Percentiles rank a stretch among this genome's conserved stretches.
Conservation (phyloP, 768 basidiomycete species). For the Mrakia hoshinonis region DNA sequence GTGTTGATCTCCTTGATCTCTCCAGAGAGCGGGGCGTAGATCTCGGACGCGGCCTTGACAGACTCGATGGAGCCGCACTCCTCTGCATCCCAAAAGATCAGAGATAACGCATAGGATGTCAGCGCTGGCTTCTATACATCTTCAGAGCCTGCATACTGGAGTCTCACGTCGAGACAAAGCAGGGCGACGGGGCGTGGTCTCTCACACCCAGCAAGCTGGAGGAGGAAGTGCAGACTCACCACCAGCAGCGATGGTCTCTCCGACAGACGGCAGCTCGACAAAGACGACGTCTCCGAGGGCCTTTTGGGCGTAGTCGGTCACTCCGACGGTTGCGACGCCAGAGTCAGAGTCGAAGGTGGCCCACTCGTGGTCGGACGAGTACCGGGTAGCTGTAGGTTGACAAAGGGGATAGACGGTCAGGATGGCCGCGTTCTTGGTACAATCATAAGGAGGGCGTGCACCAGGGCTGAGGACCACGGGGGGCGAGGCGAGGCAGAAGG, state of each 20-base stretch:
- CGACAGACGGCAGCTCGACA: slow-evolving; percentile 72
- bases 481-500: too few relatives aligned
- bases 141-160: too few relatives aligned
- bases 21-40: slow-evolving; percentile 90
- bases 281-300: slow-evolving; percentile 94
- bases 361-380: slow-evolving; percentile 80
- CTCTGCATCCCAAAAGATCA: slow-evolving; percentile 45
- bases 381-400: slow-evolving; percentile 56
- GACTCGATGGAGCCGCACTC: slow-evolving; percentile 88
- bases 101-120: not conserved
- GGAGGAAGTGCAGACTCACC: slow-evolving; percentile 52
- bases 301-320: slow-evolving; percentile 87
- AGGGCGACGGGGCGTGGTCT: not conserved
- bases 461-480: too few relatives aligned
- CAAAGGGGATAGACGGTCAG: not conserved
- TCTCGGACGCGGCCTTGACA: slow-evolving; percentile 92
- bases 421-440: not conserved
- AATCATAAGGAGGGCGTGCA: too few relatives aligned
- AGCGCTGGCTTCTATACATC: too few relatives aligned
- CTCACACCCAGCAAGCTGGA: not conserved
- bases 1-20: slow-evolving; percentile 71
- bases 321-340: slow-evolving; percentile 66
- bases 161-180: not conserved
- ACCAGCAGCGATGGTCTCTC: slow-evolving; percentile 57
- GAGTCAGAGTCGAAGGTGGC: slow-evolving; percentile 68